phyloP scores from a whole-genome alignment of 129 eudicot genomes.

The Artemisia argyi region DNA sequence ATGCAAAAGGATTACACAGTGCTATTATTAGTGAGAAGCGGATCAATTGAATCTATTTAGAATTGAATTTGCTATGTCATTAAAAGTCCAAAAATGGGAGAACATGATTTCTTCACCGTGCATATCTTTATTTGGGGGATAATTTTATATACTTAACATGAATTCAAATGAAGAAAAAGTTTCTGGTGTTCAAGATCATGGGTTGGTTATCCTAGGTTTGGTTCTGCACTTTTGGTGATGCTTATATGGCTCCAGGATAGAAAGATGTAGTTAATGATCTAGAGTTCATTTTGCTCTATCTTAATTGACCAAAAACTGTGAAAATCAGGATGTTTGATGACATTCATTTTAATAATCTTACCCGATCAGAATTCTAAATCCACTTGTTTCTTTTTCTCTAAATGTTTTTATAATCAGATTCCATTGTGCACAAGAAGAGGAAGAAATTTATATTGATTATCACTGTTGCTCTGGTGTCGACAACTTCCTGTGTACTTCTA shows the following conservation, averaged over 20 bases:
- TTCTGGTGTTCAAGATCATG: background rate
- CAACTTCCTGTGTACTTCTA: constrained; percentile 19
- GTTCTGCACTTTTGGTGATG: background rate
- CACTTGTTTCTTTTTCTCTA: constrained; percentile 2
- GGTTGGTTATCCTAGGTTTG: background rate
- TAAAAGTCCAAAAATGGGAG: too few species aligned
- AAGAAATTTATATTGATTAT: constrained; percentile 23
- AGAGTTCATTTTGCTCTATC: background rate
- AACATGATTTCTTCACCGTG: too few species aligned
- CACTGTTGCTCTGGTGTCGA: constrained; percentile 21
- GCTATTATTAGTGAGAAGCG: too few species aligned
- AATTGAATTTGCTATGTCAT: too few species aligned
- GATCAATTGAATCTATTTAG: too few species aligned
- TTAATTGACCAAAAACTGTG: background rate
- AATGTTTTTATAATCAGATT: constrained; percentile 19
- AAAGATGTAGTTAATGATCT: background rate
- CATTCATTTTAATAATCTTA: background rate
- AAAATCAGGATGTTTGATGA: constrained; percentile 11
- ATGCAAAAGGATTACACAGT: too few species aligned
- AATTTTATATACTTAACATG: too few species aligned
- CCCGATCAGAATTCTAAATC: background rate
- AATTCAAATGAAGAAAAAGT: background rate
- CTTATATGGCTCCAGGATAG: background rate
- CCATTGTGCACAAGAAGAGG: constrained; percentile 32
- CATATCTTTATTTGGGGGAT: too few species aligned